Percentiles rank a stretch among this genome's conserved stretches.
Conservation (phyloP, 768 basidiomycete species). For the Leccinum longicurvipes region DNA sequence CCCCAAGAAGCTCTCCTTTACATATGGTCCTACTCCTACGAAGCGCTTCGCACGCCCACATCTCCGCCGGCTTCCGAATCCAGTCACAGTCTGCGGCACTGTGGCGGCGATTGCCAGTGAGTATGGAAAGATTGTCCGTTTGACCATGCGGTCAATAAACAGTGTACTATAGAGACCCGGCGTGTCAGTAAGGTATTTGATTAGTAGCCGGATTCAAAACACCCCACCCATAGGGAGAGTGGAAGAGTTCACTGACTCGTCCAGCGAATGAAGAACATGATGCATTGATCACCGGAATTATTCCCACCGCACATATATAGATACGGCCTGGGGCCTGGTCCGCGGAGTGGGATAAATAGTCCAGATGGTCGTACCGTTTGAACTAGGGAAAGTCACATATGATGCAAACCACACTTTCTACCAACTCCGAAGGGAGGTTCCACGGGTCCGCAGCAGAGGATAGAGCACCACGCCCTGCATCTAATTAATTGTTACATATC, state of each 20-base stretch:
- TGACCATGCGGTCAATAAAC: background rate
- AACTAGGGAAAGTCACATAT: background rate
- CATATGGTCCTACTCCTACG: background rate
- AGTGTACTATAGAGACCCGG: background rate
- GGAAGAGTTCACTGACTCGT: background rate
- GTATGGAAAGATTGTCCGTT: background rate
- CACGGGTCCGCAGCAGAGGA: background rate
- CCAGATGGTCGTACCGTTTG: background rate
- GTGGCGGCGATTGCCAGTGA: background rate
- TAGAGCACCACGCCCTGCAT: background rate
- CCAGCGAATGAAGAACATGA: background rate
- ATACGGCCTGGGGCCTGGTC: background rate
- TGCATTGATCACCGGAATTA: background rate
- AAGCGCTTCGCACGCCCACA: background rate
- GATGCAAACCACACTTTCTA: background rate
- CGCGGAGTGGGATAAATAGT: background rate
- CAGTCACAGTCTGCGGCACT: too few species aligned
- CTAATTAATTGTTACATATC: background rate
- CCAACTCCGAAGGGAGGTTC: background rate
- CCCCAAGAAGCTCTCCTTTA: background rate
- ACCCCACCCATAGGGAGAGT: background rate
- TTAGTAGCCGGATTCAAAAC: background rate
- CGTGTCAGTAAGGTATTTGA: background rate
- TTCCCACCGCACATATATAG: background rate
- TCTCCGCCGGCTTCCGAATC: background rate